Evolutionary conservation across 257 asterid species (phyloP).

Genomic region (Hygrophila difformis): DNA sequence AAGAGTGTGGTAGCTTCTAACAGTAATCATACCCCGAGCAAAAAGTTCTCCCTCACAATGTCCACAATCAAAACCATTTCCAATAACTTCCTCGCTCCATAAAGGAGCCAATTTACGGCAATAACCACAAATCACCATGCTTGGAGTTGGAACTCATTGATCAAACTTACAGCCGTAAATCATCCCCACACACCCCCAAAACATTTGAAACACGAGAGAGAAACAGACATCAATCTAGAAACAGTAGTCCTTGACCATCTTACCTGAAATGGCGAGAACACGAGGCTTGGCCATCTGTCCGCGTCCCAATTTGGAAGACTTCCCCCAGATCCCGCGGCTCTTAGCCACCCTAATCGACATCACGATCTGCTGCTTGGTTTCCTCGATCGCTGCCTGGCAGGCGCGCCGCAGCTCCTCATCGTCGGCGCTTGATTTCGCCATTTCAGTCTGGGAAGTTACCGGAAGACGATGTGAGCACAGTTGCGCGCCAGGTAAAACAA

Average conservation of each 20-base stretch:
- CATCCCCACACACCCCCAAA: background rate
- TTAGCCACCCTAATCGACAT: constrained; percentile 96
- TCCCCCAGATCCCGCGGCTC: constrained; percentile 86
- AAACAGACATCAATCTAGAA: background rate
- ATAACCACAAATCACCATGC: no score
- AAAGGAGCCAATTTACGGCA: no score
- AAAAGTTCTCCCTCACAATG: no score
- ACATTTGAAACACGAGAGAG: background rate
- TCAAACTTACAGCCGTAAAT: no score
- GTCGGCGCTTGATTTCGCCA: constrained; percentile 99
- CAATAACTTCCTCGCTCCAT: no score
- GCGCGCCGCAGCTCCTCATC: constrained; percentile 92
- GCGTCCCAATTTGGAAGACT: constrained; percentile 76
- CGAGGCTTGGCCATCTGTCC: constrained; percentile 99
- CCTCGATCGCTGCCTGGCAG: constrained; percentile 88
- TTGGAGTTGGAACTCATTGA: background rate
- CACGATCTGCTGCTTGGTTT: constrained; percentile 54
- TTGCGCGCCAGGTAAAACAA: background rate
- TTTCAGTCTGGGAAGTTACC: constrained; percentile 18
- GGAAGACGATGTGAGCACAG: constrained; percentile 2
- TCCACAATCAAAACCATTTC: no score
- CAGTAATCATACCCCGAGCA: no score
- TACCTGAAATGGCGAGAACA: constrained; percentile 92
- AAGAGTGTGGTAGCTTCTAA: no score
- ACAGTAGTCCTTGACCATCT: background rate